A percentile compares a stretch with the other conserved stretches of the same genome.
phyloP scores from a whole-genome alignment of 257 asterid genomes.

The Salvia splendens region DNA sequence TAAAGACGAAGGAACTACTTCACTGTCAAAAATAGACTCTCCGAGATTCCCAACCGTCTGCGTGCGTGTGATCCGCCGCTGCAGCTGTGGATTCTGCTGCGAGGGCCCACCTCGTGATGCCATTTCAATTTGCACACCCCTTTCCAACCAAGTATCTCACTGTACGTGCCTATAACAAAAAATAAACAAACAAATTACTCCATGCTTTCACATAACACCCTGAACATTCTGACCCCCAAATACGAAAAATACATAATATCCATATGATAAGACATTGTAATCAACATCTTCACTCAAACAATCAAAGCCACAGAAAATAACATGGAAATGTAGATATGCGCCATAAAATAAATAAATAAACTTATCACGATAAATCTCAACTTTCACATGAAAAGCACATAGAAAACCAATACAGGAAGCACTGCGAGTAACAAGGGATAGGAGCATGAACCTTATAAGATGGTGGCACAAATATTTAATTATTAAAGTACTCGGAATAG shows the following conservation, averaged over 20 bases:
- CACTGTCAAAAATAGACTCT: slow-evolving; percentile 90
- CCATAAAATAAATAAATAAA: not conserved
- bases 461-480: not conserved
- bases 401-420: slow-evolving; percentile 5
- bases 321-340: not conserved
- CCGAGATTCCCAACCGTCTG: slow-evolving; percentile 96
- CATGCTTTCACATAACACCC: slow-evolving; percentile 17
- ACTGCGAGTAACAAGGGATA: not conserved
- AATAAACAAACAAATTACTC: not conserved
- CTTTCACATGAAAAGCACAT: slow-evolving; percentile 6
- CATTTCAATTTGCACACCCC: slow-evolving; percentile 46
- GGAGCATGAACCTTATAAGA: slow-evolving; percentile 7
- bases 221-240: not conserved
- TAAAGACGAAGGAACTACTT: slow-evolving; percentile 97
- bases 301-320: not conserved
- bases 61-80: slow-evolving; percentile 86
- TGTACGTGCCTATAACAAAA: slow-evolving; percentile 19
- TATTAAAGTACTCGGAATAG: not conserved
- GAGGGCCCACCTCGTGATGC: slow-evolving; percentile 71
- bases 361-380: not conserved
- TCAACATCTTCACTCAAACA: not conserved
- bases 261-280: not conserved
- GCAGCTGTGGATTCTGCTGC: slow-evolving; percentile 65
- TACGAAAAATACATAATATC: slow-evolving; percentile 7
- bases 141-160: slow-evolving; percentile 32